Evolutionary conservation across 176 grass and related monocot species (phyloP), one percentile per base, ranked within the genome.

Genomic region (Calamus simplicifolius): DNA sequence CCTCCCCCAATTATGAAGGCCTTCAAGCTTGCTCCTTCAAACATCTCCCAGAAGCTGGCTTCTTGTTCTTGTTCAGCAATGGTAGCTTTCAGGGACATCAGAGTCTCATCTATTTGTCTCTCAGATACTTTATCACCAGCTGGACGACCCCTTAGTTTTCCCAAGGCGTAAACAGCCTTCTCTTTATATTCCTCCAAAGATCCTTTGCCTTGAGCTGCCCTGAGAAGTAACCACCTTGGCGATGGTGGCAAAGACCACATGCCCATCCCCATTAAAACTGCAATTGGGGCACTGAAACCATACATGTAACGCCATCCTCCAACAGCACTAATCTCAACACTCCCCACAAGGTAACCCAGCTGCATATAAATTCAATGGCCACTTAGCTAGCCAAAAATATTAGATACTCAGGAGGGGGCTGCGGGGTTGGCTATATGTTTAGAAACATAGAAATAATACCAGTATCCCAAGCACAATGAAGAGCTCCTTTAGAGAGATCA

Each of bases 281-380:
- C 93, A 65, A 97, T n/a, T 2, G 93, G 93, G 30, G 81, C 78
- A 64, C 87, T 66, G 35, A 88, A 69, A 59, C 87, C 84, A 56
- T 88, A 97, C 93, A 97, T 91, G 75, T 97, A 91, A 57, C 84
- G 80, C 93, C 93, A 97, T 43, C 93, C 93, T 35, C 87, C 87
- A 50, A 88, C 78, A 38, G 29, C 61, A 73, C 79, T 72, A 66
- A 97, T 97, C 62, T 88, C 51, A 71, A 81, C 49, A 75, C 84
- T 97, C 18, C 92, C 87, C 54, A 82, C 55, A 61, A 91, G 78
- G 73, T 97, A 97, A 49, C 93, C 87, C 50, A 78, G 55, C 93
- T 97, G 75, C 76, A 85, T 65, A 56, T 54, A 71, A 64, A 69
- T 71, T 43, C 17, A 69, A 29, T 29, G 7, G 12, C 52, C 27